Percentiles rank a stretch among this genome's conserved stretches.
Conservation (phyloP, 176 grass and related monocot species). For the Lolium rigidum region DNA sequence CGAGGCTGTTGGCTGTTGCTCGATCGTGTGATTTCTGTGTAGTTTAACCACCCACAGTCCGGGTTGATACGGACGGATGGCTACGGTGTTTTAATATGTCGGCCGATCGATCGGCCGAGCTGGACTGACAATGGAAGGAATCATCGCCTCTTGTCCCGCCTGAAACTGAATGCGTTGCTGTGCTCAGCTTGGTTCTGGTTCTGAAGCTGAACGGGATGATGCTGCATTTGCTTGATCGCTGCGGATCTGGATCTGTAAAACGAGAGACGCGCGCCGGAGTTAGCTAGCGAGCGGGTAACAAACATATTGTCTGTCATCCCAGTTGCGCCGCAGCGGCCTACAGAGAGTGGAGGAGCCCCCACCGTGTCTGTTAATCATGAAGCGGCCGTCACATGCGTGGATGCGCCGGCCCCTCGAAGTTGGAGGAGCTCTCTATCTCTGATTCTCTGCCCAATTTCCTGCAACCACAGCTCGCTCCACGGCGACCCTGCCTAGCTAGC, state of each 20-base stretch:
- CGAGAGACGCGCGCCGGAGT: neutral
- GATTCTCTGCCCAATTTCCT: neutral
- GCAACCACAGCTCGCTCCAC: constrained; percentile 20
- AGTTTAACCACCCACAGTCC: neutral
- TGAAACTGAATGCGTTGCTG: too few relatives aligned
- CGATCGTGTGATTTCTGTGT: neutral
- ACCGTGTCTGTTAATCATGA: constrained; percentile 36
- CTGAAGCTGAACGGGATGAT: neutral
- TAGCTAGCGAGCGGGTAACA: too few relatives aligned
- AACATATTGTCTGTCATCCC: neutral
- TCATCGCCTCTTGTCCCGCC: neutral
- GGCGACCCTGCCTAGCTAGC: neutral
- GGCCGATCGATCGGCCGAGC: constrained; percentile 20
- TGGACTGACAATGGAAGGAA: constrained; percentile 23
- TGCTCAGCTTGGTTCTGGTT: too few relatives aligned
- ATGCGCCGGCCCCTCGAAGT: constrained; percentile 20
- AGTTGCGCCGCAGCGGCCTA: neutral
- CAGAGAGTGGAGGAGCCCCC: neutral
- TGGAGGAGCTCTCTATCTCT: neutral
- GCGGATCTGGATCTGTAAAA: constrained; percentile 12
- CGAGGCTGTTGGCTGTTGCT: too few relatives aligned
- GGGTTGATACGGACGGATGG: constrained; percentile 18
- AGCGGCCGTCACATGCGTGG: constrained; percentile 33
- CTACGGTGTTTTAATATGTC: neutral
- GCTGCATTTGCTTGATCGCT: neutral